Base-by-base conservation (phyloP, 2,329 filamentous ascomycete genomes). In the Cladosporium austrohemisphaericum region DNA sequence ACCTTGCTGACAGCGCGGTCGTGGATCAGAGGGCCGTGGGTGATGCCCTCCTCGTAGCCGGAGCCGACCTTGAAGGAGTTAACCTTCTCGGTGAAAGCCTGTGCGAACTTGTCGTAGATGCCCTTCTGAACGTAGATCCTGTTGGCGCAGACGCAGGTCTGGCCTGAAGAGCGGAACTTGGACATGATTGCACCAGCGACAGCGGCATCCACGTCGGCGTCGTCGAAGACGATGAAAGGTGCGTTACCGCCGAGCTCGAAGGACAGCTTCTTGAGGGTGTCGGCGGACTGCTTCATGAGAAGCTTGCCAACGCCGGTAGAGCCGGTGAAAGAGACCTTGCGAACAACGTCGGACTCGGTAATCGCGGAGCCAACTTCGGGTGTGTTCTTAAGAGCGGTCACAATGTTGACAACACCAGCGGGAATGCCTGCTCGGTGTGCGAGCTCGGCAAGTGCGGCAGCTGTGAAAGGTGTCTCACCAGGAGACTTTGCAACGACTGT, bases 151-250 rank as follows among this genome's bases (percentile, higher is more conserved):
- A 97, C 91, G 68, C 93, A 98, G 0, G 93, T 97, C 76, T 98
- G 93, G 28, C 93, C 93, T 0, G 88, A 94, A 29, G 85, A 89
- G 48, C 93, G 86, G 81, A 97, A 97, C 69, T 97, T 98, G 62
- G 82, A 91, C 19, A 84, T 74, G 47, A 97, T 80, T 40, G 90
- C 90, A 20, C 91, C 92, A 0, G 81, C 73, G 1, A 97, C 89
- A 2, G 93, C 93, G 4, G 76, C 73, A 52, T 96, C 91, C 16
- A 97, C 72, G 64, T 97, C 88, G 16, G 92, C 65, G 63, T 97
- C 92, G 63, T 97, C 90, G 64, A 97, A 97, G 26, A 97, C 89
- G 57, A 97, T 96, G 66, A 96, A 95, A 1, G 92, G 92, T 0
- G 92, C 88, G 67, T 97, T 97, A 40, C 92, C 93, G 48, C 92